Evolutionary conservation across 2,329 filamentous ascomycete genomes (phyloP), one percentile per base, ranked within the genome.

Genomic region (Aspergillus pseudotamarii): DNA sequence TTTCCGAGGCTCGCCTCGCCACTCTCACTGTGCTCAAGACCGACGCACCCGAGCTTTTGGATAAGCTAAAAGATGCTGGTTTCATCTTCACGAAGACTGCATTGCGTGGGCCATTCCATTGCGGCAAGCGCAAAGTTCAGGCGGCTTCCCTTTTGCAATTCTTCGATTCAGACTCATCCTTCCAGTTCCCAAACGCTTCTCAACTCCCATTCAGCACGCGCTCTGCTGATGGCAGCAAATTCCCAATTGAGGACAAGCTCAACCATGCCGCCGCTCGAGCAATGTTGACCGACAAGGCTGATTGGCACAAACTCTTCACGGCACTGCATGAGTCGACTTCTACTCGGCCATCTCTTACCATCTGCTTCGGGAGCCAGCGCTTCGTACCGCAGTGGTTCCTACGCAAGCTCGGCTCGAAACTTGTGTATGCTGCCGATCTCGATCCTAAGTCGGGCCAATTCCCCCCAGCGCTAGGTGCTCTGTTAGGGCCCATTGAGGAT

Each of bases 301-400:
- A 75, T 4, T 82, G 80, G 80, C 68, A 69, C 58, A 55, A 72
- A 21, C 73, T 75, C 0, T 75, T 80, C 36, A 62, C 59, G 2
- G 59, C 68, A 5, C 59, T 68, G 3, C 57, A 65, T 8, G 26
- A 53, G 1, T 57, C 66, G 1, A 28, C 59, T 3, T 45, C 68
- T 6, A 51, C 64, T 6, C 23, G 46, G 8, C 60, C 66, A 0
- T 54, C 69, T 10, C 43, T 64, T 12, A 51, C 34, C 12, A 36
- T 78, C 30, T 60, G 79, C 26, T 80, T 82, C 65, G 80, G 80
- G 1, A 68, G 70, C 1, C 78, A 81, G 51, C 71, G 75, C 26
- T 72, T 71, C 58, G 59, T 81, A 4, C 78, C 79, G 30, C 73
- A 75, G 4, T 68, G 75, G 28, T 34, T 76, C 28, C 57, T 72